phyloP scores from a whole-genome alignment of 257 asterid genomes.

The Solanum chaucha region DNA sequence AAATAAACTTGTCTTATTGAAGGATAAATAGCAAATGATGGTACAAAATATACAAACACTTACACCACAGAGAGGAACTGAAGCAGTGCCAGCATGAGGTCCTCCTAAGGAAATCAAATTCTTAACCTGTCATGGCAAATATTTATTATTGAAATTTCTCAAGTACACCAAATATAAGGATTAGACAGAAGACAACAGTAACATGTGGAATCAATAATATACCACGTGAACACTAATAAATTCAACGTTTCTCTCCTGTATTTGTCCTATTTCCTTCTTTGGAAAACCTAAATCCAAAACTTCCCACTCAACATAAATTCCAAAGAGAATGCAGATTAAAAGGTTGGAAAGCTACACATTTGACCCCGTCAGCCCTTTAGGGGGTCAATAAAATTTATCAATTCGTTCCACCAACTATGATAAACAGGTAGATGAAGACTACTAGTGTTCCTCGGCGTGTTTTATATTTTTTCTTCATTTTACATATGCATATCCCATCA shows the following conservation, averaged over 20 bases:
- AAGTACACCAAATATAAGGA: constrained; percentile 1
- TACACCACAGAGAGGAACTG: constrained; percentile 97
- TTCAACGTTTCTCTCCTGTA: not conserved
- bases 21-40: not conserved
- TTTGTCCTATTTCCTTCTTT: not conserved
- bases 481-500: not conserved
- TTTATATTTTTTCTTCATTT: not conserved
- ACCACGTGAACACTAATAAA: not conserved
- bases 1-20: not conserved
- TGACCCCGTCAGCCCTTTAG: not conserved
- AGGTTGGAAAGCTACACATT: not conserved
- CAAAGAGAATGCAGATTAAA: not conserved
- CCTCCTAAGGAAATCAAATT: constrained; percentile 83
- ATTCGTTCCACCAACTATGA: not conserved
- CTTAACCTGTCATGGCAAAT: constrained; percentile 42
- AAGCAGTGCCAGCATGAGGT: constrained; percentile 98
- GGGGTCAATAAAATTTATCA: not conserved
- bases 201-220: not conserved
- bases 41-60: constrained; percentile 16
- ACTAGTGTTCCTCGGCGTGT: not conserved
- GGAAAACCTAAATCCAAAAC: not conserved
- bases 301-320: not conserved
- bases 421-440: not conserved
- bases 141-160: not conserved
- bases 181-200: not conserved